Evolutionary conservation across 1,139 yeast genomes (phyloP), one percentile per base, ranked within the genome.

Genomic region (Oligophagozyma castellii): DNA sequence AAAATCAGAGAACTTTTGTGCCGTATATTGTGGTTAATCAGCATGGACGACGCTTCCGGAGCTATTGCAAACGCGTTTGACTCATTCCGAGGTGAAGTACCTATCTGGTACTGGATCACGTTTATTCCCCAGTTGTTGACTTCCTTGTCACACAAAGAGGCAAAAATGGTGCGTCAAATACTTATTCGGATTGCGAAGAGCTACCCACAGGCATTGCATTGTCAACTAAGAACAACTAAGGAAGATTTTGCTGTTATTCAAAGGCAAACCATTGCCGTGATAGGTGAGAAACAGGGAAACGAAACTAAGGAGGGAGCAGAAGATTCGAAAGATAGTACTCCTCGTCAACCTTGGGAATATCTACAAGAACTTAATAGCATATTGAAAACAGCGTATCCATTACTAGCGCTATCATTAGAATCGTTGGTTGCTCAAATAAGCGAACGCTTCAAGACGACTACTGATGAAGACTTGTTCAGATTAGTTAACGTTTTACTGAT

Each of bases 51-150:
- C 51, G 63, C 75, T 3, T 65, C 74, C 7, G 93, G 93, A 1
- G 70, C 89, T 0, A 63, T 89, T 32, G 71, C 93, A 0, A 76
- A 74, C 42, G 95, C 95, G 0, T 89, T 86, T 55, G 94, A 83
- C 36, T 75, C 80, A 31, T 89, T 81, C 53, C 70, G 92, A 39
- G 96, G 98, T 13, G 99, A 92, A 40, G 86, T 83, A 26, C 96
- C 98, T 7, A 94, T 86, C 3, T 92, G 99, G 99, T 89, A 89
- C 51, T 92, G 98, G 98, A 83, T 89, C 24, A 83, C 96, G 0
- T 89, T 79, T 45, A 84, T 92, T 43, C 98, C 98, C 3, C 98
- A 92, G 55, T 63, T 92, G 36, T 63, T 92, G 44, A 77, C 95
- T 1, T 77, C 95, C 0, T 63, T 92, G 39, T 79, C 95, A 3